A percentile compares a stretch with the other conserved stretches of the same genome.
Evolutionary conservation across 2,329 filamentous ascomycete species (phyloP).

Genomic region (Fusarium bactridioides): DNA sequence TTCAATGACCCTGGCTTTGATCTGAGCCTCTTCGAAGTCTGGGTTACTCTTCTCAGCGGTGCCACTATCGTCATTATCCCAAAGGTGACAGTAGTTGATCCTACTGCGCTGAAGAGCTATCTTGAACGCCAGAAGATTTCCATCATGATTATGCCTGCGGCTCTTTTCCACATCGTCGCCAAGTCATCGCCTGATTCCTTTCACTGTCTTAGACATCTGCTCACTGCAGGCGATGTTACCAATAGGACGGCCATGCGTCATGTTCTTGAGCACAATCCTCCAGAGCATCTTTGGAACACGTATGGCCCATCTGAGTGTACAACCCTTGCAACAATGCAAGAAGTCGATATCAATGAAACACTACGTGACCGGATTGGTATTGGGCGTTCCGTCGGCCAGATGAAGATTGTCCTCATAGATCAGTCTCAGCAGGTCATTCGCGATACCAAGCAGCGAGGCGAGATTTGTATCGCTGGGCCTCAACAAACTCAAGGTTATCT

Average conservation of each 20-base stretch:
- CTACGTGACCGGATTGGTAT: not conserved
- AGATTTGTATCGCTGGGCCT: not conserved
- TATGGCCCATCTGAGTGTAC: conserved; percentile 1
- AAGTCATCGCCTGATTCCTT: not conserved
- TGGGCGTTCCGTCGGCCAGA: not conserved
- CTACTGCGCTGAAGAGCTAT: not conserved
- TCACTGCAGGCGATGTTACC: not conserved
- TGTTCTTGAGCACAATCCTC: not conserved
- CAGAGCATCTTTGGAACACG: not conserved
- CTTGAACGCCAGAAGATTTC: not conserved
- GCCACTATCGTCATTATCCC: not conserved
- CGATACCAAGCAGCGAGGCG: not conserved
- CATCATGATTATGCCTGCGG: not conserved
- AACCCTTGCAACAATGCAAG: not conserved
- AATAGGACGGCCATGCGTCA: not conserved
- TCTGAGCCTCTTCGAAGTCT: not conserved
- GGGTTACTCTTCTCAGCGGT: not conserved
- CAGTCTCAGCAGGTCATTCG: not conserved
- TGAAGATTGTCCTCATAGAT: not conserved
- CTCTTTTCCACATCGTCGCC: not conserved
- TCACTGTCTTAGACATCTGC: not conserved
- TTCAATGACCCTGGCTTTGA: conserved; percentile 1
- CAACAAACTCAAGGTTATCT: not conserved
- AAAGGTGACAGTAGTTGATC: not conserved
- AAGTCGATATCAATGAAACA: not conserved